phyloP scores from a whole-genome alignment of 2,329 filamentous ascomycete genomes.

The Aureobasidium leucospermi region DNA sequence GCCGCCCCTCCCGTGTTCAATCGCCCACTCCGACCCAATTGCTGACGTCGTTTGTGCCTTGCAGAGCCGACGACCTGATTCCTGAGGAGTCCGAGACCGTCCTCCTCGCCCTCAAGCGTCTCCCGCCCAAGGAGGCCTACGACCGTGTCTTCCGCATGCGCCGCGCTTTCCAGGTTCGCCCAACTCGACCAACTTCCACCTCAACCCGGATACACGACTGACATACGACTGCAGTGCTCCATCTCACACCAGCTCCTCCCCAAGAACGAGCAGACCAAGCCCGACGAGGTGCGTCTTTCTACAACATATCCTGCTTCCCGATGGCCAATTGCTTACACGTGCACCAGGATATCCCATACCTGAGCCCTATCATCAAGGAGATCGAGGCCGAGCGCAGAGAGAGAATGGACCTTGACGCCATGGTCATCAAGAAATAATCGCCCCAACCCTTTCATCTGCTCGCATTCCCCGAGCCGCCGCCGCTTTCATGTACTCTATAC shows the following conservation, averaged over 20 bases:
- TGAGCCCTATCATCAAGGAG: constrained; percentile 60
- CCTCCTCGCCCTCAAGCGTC: constrained; percentile 81
- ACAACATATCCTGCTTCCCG: neutral
- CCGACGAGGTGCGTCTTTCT: constrained; percentile 49
- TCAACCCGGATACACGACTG: neutral
- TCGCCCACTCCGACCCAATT: neutral
- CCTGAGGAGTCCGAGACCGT: constrained; percentile 85
- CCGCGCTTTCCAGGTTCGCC: constrained; percentile 76
- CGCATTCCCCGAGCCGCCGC: constrained; percentile 1
- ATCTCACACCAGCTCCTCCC: constrained; percentile 59
- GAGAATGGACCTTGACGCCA: constrained; percentile 60
- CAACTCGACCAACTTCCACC: neutral
- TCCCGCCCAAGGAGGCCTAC: constrained; percentile 83
- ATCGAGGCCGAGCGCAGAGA: constrained; percentile 62
- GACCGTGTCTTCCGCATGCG: constrained; percentile 97
- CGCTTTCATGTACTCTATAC: constrained; percentile 13
- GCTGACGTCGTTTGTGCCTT: neutral
- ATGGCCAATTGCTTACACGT: constrained; percentile 15
- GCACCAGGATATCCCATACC: constrained; percentile 57
- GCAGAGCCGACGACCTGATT: constrained; percentile 88
- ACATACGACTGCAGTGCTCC: constrained; percentile 46
- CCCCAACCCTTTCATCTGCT: constrained; percentile 15
- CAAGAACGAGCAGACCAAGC: constrained; percentile 59
- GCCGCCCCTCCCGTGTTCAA: constrained; percentile 18
- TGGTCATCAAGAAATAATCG: constrained; percentile 47